phyloP scores from a whole-genome alignment of 192 early-diverging fungal species.

The Allomyces arbusculus region DNA sequence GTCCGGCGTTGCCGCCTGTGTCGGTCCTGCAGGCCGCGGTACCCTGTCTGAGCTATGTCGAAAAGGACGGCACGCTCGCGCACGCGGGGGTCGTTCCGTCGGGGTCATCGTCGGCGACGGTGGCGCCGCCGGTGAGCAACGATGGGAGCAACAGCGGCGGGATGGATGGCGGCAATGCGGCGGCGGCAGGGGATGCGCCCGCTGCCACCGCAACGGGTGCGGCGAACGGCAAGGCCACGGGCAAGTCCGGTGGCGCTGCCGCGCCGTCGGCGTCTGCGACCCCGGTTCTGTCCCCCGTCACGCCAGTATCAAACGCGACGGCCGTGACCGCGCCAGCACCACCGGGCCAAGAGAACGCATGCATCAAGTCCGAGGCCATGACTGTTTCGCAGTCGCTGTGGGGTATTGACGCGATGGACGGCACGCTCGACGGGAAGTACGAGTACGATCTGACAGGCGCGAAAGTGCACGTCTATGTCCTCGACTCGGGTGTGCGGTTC shows the following conservation, averaged over 20 bases:
- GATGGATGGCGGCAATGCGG: too few relatives aligned
- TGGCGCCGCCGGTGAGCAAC: too few relatives aligned
- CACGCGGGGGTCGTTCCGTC: neutral
- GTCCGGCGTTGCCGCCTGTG: neutral
- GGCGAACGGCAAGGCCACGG: too few relatives aligned
- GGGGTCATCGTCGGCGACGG: neutral
- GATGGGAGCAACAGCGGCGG: too few relatives aligned
- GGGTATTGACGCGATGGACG: neutral
- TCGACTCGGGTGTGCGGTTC: neutral
- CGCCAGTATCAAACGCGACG: too few relatives aligned
- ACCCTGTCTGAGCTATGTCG: neutral
- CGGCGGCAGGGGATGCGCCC: too few relatives aligned
- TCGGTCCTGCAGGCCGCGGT: neutral
- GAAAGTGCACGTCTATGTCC: neutral
- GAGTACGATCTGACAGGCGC: neutral
- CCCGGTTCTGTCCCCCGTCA: too few relatives aligned
- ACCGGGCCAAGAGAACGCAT: neutral
- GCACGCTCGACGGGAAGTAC: neutral
- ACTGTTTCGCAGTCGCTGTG: neutral
- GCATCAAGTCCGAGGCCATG: neutral
- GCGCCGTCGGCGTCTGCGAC: too few relatives aligned
- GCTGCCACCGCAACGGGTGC: too few relatives aligned
- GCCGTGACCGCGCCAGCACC: too few relatives aligned
- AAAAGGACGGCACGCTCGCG: neutral
- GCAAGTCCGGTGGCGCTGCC: too few relatives aligned